Base-by-base conservation (phyloP, 2,329 filamentous ascomycete species). In the Calonectria montana region DNA sequence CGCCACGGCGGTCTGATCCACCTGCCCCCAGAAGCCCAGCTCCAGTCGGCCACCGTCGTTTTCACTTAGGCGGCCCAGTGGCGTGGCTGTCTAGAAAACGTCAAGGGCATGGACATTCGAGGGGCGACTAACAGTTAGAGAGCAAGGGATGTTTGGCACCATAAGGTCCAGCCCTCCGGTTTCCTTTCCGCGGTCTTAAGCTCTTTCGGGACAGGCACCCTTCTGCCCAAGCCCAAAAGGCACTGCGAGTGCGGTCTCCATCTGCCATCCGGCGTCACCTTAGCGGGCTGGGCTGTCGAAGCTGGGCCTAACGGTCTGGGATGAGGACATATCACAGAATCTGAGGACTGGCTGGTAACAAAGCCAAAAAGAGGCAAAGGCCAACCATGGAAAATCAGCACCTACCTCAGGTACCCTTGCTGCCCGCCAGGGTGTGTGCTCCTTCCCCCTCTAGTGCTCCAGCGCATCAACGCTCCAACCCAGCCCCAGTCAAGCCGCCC, bases 101-200 rank as follows among this genome's bases (percentile, higher is more conserved):
- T 59, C 48, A 62, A 64, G 64, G 65, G 64, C 48, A 53, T 45
- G 68, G 63, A 63, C 55, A 67, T 67, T 71, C 57, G 39, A 67
- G 64, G 69, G 62, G 63, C 21, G 64, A 43, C 69, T 71, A 71
- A 59, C 48, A 67, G 55, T 71, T 64, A 53, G 63, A 71, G 69
- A 59, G 62, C 69, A 71, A 67, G 69, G 69, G 64, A 71, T 68
- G 53, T 67, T 57, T 73, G 53, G 55, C 61, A 68, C 69, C 69
- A 57, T 41, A 66, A 55, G 66, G 57, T 71, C 72, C 63, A 74
- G 72, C 68, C 65, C 55, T 71, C 45, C 67, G 67, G 72, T 73
- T 65, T 62, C 64, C 73, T 74, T 78, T 77, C 69, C 71, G 68
- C 73, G 31, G 70, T 72, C 37, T 78, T 77, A 74, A 73, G 68